Percentiles rank a stretch among this genome's conserved stretches.
Conservation (phyloP, 2,329 filamentous ascomycete species). For the Cercospora sp. region DNA sequence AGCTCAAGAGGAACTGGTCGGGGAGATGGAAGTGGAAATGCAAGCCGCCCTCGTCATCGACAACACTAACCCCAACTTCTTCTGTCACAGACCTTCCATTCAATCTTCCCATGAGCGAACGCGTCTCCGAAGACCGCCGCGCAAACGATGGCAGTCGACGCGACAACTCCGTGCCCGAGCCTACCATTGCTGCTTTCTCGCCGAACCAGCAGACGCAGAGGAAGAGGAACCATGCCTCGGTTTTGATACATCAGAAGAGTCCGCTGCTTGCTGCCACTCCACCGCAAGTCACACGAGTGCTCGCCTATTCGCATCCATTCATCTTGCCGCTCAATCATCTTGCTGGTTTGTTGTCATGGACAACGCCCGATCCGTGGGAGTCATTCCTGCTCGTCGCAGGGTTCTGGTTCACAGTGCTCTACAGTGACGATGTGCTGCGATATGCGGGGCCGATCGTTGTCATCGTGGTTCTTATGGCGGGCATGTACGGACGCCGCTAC, state of each 20-base stretch:
- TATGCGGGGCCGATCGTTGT: constrained; percentile 81
- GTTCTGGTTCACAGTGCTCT: constrained; percentile 85
- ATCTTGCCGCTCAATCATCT: constrained; percentile 84
- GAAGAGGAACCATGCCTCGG: constrained; percentile 41
- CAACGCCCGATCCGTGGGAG: constrained; percentile 90
- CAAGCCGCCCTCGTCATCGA: constrained; percentile 3
- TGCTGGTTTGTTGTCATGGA: constrained; percentile 88
- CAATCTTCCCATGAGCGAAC: constrained; percentile 29
- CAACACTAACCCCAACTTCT: constrained; percentile 3
- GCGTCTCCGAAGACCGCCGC: constrained; percentile 20
- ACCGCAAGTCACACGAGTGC: constrained; percentile 86
- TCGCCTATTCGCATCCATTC: constrained; percentile 96
- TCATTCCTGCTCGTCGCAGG: constrained; percentile 83
- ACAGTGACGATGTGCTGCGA: constrained; percentile 79
- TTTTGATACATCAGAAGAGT: constrained; percentile 95
- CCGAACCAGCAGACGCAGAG: constrained; percentile 66
- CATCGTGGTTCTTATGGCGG: constrained; percentile 75
- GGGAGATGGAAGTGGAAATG: constrained; percentile 6
- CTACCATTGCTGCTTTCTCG: constrained; percentile 88
- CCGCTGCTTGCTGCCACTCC: constrained; percentile 90
- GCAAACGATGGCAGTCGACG: constrained; percentile 23
- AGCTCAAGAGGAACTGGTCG: constrained; percentile 14
- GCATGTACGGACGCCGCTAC: constrained; percentile 89
- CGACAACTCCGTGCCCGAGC: constrained; percentile 43
- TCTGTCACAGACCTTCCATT: constrained; percentile 28